These are phyloP conservation scores for Neofusicoccum sp. DNA, from an alignment of 2,329 filamentous ascomycete species.

Conservation along the genomic window DNA sequence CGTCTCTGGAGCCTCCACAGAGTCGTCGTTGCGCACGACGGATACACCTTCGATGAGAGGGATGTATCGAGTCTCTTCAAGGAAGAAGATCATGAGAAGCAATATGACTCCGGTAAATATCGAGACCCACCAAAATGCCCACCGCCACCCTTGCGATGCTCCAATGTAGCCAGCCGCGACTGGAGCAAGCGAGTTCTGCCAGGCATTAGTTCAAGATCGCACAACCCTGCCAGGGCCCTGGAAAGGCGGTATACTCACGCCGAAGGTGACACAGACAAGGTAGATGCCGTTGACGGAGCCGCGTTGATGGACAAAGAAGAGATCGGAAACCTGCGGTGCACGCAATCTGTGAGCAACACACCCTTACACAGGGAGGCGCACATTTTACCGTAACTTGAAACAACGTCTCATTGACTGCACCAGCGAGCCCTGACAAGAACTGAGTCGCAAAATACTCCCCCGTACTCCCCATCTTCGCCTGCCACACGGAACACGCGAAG, in stretches of 20 bases:
- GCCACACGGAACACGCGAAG: conserved; percentile 45
- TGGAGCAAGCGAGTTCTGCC: conserved; percentile 47
- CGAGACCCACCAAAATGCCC: conserved; percentile 53
- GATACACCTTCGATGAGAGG: conserved; percentile 51
- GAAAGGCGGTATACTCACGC: conserved; percentile 42
- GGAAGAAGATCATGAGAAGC: conserved; percentile 59
- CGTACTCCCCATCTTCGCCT: conserved; percentile 45
- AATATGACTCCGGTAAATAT: conserved; percentile 55
- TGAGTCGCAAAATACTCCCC: conserved; percentile 51
- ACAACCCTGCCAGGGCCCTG: conserved; percentile 37
- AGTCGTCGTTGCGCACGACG: conserved; percentile 23
- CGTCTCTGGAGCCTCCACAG: background rate
- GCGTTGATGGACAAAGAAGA: conserved; percentile 54
- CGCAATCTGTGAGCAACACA: conserved; percentile 10
- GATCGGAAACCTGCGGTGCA: conserved; percentile 50
- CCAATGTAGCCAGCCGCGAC: conserved; percentile 40
- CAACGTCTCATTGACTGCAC: conserved; percentile 44
- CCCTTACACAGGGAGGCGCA: background rate
- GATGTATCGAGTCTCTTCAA: conserved; percentile 63
- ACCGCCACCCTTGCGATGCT: conserved; percentile 38
- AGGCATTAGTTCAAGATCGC: conserved; percentile 47
- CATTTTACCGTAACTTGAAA: conserved; percentile 10
- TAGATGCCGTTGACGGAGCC: conserved; percentile 53
- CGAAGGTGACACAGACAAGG: conserved; percentile 41
- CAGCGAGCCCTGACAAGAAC: conserved; percentile 47